phyloP scores from a whole-genome alignment of 352 stramenopile genomes.

The Pythium aquatile region DNA sequence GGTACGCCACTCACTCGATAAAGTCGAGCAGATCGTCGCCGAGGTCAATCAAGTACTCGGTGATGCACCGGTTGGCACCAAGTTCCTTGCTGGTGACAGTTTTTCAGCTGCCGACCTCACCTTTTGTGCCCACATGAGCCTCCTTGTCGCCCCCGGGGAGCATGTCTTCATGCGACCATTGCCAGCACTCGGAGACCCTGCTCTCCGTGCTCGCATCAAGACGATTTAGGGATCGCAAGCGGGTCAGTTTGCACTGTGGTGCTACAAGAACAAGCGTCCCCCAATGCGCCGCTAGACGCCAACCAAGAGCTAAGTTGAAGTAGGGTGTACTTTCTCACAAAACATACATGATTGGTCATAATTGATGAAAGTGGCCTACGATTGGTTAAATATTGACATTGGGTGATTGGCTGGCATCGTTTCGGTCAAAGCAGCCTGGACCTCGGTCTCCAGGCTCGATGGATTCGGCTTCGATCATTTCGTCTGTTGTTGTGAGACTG shows the following conservation, averaged over 20 bases:
- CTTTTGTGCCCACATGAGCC: constrained; percentile 48
- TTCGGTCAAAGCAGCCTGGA: not conserved
- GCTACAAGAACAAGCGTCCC: constrained; percentile 52
- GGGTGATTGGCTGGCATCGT: constrained; percentile 20
- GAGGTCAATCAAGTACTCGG: constrained; percentile 25
- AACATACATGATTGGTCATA: constrained; percentile 15
- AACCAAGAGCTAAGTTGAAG: not conserved
- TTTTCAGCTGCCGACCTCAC: constrained; percentile 57
- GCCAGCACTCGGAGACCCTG: constrained; percentile 26
- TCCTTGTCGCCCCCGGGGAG: constrained; percentile 38
- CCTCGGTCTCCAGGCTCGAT: too few relatives aligned
- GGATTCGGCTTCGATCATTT: too few relatives aligned
- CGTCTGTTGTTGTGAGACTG: too few relatives aligned
- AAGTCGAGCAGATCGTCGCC: not conserved
- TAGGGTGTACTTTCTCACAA: not conserved
- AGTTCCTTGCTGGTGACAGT: constrained; percentile 36
- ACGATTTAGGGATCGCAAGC: constrained; percentile 36
- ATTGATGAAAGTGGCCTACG: not conserved
- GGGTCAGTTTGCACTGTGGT: constrained; percentile 47
- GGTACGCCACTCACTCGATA: not conserved
- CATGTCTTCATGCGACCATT: constrained; percentile 39
- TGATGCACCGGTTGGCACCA: constrained; percentile 34
- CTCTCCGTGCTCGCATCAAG: constrained; percentile 35
- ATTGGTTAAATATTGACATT: constrained; percentile 22
- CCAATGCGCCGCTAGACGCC: not conserved